Conservation (phyloP, 2,329 filamentous ascomycete genomes). For the Scolecobasidium constrictum region DNA sequence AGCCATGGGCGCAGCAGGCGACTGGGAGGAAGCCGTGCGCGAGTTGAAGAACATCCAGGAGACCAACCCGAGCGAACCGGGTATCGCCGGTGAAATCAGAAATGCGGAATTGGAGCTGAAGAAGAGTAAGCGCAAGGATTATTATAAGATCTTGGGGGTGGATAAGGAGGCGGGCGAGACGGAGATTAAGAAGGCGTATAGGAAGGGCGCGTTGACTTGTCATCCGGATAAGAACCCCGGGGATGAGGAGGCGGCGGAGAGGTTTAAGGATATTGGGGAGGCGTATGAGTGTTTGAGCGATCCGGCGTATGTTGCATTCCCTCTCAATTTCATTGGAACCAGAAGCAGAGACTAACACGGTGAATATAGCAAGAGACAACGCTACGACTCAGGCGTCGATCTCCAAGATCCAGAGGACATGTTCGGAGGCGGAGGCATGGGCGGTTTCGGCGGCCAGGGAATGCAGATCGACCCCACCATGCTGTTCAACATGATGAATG, state of each 20-base stretch:
- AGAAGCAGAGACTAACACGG: too few relatives aligned
- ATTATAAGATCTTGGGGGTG: constrained; percentile 92
- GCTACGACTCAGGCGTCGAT: constrained; percentile 89
- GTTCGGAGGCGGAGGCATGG: constrained; percentile 45
- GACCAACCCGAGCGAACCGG: constrained; percentile 68
- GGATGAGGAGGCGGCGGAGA: constrained; percentile 70
- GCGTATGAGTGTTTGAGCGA: constrained; percentile 95
- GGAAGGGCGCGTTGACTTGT: constrained; percentile 84
- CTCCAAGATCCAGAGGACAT: constrained; percentile 80
- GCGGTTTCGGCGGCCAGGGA: constrained; percentile 27
- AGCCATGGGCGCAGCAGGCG: constrained; percentile 70
- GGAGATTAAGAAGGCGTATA: constrained; percentile 94
- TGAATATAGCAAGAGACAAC: constrained; percentile 64
- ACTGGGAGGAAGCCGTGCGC: constrained; percentile 83
- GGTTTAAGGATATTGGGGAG: constrained; percentile 97
- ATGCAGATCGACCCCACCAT: constrained; percentile 61
- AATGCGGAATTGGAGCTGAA: constrained; percentile 91
- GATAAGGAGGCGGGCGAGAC: constrained; percentile 73
- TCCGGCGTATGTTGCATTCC: constrained; percentile 57
- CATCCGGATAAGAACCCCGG: constrained; percentile 97
- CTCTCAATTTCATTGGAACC: neutral
- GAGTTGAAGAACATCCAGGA: constrained; percentile 85
- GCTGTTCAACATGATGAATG: constrained; percentile 70
- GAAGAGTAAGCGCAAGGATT: constrained; percentile 95
- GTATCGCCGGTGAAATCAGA: constrained; percentile 72